Base-by-base conservation (phyloP, 768 basidiomycete species). In the Daedalea quercina region DNA sequence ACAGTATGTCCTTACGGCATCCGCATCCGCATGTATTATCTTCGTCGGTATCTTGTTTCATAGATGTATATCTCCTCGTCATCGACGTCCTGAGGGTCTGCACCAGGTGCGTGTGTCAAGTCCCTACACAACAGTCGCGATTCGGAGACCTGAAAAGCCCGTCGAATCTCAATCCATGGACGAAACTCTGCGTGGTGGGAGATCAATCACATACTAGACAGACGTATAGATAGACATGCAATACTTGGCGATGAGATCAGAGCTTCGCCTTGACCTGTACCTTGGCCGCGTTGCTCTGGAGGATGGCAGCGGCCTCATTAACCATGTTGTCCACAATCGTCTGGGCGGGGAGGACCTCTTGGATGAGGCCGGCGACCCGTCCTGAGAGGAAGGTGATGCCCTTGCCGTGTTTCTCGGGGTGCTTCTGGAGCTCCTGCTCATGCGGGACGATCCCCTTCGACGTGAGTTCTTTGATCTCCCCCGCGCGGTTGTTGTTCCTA, bases 311-410 rank as follows among this genome's bases (percentile, higher is more conserved):
- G 9, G 84, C 84, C 3, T 80, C 79, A 7, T 70, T 68, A 19
- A 86, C 77, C 91, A 94, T 94, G 54, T 77, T 76, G 25, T 93
- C 89, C 45, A 93, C 75, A 58, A 94, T 94, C 47, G 75, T 74
- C 71, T 91, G 81, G 7, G 93, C 94, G 4, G 94, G 90, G 11
- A 83, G 75, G 31, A 95, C 68, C 1, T 94, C 88, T 52, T 85
- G 63, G 53, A 90, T 83, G 43, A 87, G 72, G 1, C 78, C 83
- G 13, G 89, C 77, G 26, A 94, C 90, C 51, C 81, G 80, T 47
- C 94, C 94, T 73, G 94, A 90, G 45, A 94, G 75, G 85, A 87
- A 94, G 22, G 83, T 69, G 22, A 84, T 73, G 24, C 77, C 79
- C 58, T 80, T 69, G 4, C 86, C 54, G 3, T 80, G 84, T 65